These are phyloP conservation scores for Coniosporium tulheliwenetii DNA, from an alignment of 2,329 filamentous ascomycete genomes.

Conservation along the genomic window DNA sequence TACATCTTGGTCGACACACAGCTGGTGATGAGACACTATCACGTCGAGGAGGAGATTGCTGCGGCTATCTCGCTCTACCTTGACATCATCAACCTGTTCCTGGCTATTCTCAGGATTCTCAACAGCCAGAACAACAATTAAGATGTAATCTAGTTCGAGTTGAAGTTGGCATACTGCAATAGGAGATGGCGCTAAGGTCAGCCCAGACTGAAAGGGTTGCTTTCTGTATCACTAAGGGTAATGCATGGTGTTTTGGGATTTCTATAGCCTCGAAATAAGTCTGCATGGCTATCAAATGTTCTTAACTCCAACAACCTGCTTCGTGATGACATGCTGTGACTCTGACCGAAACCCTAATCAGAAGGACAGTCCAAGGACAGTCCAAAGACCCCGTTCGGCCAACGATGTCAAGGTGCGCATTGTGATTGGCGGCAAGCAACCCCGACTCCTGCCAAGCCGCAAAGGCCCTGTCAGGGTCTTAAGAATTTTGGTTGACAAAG, in stretches of 20 bases:
- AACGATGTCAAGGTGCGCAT: too few species aligned
- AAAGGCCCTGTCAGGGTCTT: too few species aligned
- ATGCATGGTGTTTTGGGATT: not conserved
- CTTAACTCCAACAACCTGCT: too few species aligned
- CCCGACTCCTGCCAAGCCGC: too few species aligned
- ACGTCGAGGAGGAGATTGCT: constrained; percentile 95
- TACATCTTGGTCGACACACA: constrained; percentile 97
- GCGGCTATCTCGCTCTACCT: constrained; percentile 90
- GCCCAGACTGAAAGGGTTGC: not conserved
- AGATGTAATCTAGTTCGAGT: not conserved
- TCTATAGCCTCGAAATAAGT: not conserved
- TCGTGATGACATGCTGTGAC: too few species aligned
- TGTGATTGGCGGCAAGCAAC: too few species aligned
- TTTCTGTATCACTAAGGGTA: not conserved
- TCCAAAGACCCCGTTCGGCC: too few species aligned
- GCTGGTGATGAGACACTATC: constrained; percentile 86
- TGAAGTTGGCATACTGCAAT: not conserved
- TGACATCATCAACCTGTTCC: constrained; percentile 92
- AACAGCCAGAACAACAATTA: constrained; percentile 95
- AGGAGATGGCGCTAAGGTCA: not conserved
- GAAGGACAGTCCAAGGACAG: too few species aligned
- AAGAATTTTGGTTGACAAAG: too few species aligned
- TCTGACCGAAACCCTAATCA: too few species aligned
- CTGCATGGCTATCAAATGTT: too few species aligned
- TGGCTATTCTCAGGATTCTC: constrained; percentile 85